These are phyloP conservation scores for Tuber indicum DNA, from an alignment of 495 filamentous ascomycete species.

Conservation along the genomic window DNA sequence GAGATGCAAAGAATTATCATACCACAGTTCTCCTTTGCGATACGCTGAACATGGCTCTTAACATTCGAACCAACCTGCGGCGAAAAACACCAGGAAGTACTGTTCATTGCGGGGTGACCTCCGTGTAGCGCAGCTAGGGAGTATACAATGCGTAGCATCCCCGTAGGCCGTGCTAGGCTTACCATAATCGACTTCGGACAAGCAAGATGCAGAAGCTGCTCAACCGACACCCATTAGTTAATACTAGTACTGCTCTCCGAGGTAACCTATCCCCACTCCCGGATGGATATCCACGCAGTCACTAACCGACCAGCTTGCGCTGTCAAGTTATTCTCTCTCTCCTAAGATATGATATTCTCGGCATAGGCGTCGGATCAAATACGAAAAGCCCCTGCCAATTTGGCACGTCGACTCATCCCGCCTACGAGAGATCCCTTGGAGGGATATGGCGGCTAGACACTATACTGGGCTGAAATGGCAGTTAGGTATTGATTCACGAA, in stretches of 20 bases:
- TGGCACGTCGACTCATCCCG: constrained; percentile 3
- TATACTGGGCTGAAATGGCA: constrained; percentile 1
- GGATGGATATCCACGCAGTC: not conserved
- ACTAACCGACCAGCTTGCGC: not conserved
- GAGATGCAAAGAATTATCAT: not conserved
- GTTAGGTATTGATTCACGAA: not conserved
- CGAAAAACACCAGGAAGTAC: not conserved
- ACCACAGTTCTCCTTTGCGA: not conserved
- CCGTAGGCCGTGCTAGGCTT: not conserved
- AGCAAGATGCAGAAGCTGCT: not conserved
- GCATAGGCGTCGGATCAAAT: not conserved
- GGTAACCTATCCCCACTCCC: not conserved
- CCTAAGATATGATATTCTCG: not conserved
- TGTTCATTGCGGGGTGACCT: not conserved
- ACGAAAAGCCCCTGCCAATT: not conserved
- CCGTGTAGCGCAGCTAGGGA: not conserved
- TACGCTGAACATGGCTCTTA: not conserved
- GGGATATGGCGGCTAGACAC: constrained; percentile 4
- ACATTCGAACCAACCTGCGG: not conserved
- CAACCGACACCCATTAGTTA: not conserved
- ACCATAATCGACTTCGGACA: not conserved
- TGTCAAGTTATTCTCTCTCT: not conserved
- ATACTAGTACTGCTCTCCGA: not conserved
- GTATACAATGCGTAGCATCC: not conserved
- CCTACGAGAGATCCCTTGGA: not conserved